Evolutionary conservation across 2,329 filamentous ascomycete species (phyloP).

Genomic region (Hirsutella minnesotensis): DNA sequence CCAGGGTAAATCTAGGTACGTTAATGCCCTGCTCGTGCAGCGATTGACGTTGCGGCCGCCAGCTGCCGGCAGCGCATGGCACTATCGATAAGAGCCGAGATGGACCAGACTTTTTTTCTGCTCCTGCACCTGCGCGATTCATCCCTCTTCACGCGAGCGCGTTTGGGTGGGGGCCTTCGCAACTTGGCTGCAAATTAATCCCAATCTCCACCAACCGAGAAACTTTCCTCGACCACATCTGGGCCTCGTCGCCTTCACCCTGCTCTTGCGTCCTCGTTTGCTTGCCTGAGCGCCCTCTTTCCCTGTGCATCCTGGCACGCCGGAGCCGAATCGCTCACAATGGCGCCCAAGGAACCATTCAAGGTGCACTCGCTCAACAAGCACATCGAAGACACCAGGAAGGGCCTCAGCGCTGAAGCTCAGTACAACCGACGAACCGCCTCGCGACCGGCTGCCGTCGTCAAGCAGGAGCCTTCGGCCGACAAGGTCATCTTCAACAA

Average conservation of each 20-base stretch:
- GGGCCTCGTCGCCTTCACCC: too few relatives aligned
- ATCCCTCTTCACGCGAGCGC: conserved; percentile 1
- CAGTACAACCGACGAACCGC: conserved; percentile 19
- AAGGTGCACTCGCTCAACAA: conserved; percentile 24
- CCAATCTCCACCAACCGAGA: conserved; percentile 2
- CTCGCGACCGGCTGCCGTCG: conserved; percentile 11
- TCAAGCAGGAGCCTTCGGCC: conserved; percentile 17
- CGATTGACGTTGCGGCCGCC: too few relatives aligned
- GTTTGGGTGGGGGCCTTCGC: conserved; percentile 2
- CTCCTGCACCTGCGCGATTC: neutral
- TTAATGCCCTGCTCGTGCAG: too few relatives aligned
- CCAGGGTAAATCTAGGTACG: too few relatives aligned
- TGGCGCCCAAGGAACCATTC: conserved; percentile 24
- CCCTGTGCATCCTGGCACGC: conserved; percentile 5
- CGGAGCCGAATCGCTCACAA: conserved; percentile 12
- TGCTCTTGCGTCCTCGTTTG: too few relatives aligned
- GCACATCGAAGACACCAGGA: conserved; percentile 25
- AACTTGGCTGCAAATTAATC: conserved; percentile 6
- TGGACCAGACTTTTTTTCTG: neutral
- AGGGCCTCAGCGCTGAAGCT: conserved; percentile 19
- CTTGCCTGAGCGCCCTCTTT: conserved; percentile 11
- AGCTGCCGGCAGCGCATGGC: neutral
- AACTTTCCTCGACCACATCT: conserved; percentile 5
- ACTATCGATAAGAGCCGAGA: neutral
- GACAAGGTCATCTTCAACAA: conserved; percentile 17